Base-by-base conservation (phyloP, 2,329 filamentous ascomycete genomes). In the Colletotrichum orchidophilum region DNA sequence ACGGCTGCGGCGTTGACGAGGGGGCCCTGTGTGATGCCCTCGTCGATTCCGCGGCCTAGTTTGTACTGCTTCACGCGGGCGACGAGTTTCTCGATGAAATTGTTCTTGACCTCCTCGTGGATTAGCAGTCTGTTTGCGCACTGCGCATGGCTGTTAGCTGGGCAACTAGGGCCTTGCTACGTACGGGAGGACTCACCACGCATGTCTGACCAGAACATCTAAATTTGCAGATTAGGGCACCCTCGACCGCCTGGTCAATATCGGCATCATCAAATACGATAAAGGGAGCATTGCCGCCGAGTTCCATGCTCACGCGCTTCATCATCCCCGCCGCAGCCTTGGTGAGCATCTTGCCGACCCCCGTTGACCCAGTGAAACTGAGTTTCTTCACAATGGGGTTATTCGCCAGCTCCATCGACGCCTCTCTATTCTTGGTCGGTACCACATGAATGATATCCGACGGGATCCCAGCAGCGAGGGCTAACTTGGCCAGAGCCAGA, bases 181-280 rank as follows among this genome's bases (percentile, higher is more conserved):
- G 7, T 5, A 3, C 6, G 5, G 9, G 12, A 3, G 15, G 15
- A 27, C 67, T 39, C 61, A 70, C 50, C 52, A 94, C 91, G 76
- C 92, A 94, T 0, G 92, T 93, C 82, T 94, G 92, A 35, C 92
- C 92, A 1, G 90, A 92, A 73, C 88, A 90, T 63, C 92, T 88
- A 86, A 94, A 94, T 77, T 94, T 94, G 70, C 88, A 91, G 35
- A 88, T 81, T 55, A 94, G 87, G 35, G 92, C 90, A 26, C 91
- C 92, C 0, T 84, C 83, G 15, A 94, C 88, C 0, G 92, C 92
- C 24, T 85, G 83, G 53, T 93, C 91, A 21, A 94, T 82, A 76
- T 94, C 90, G 18, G 92, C 88, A 75, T 94, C 92, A 74, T 94
- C 91, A 75, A 94, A 94, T 46, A 94, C 91, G 71, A 94, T 93